Conservation (phyloP, 192 early-diverging fungal species). For the Entomortierella lignicola region DNA sequence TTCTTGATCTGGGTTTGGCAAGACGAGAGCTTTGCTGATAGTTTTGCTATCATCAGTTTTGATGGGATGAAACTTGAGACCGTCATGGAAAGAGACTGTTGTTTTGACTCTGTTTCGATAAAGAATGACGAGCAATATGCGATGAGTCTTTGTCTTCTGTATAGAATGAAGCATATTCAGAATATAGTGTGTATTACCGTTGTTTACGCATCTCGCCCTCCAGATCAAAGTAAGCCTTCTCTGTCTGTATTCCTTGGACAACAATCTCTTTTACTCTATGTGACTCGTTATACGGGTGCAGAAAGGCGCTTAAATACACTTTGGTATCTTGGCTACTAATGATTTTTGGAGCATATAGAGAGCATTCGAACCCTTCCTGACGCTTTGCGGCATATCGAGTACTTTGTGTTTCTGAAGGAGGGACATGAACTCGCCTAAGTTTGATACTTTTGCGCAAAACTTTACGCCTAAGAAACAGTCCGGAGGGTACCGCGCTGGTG, state of each 20-base stretch:
- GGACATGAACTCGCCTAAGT: slow-evolving; percentile 19
- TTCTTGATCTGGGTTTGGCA: slow-evolving; percentile 35
- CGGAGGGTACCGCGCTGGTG: slow-evolving; percentile 6
- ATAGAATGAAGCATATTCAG: too few relatives aligned
- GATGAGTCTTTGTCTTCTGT: not conserved
- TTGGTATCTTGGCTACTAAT: slow-evolving; percentile 5
- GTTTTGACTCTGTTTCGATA: too few relatives aligned
- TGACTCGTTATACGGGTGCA: slow-evolving; percentile 11
- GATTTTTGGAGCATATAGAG: slow-evolving; percentile 34
- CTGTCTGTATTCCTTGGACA: slow-evolving; percentile 15
- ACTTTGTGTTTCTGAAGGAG: slow-evolving; percentile 13
- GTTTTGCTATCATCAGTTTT: slow-evolving; percentile 5
- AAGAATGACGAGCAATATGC: too few relatives aligned
- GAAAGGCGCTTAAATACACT: slow-evolving; percentile 2
- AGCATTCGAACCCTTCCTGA: slow-evolving; percentile 19
- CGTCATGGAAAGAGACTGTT: not conserved
- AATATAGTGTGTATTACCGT: not conserved
- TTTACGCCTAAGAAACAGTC: slow-evolving; percentile 23
- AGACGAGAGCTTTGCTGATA: slow-evolving; percentile 19
- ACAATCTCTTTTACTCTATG: slow-evolving; percentile 18
- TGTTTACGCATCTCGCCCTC: not conserved
- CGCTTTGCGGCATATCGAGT: slow-evolving; percentile 25
- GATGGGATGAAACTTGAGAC: not conserved
- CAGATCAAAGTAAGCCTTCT: slow-evolving; percentile 7
- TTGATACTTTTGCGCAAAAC: not conserved